phyloP scores from a whole-genome alignment of 2,329 filamentous ascomycete genomes.

The Fusarium caatingaense region DNA sequence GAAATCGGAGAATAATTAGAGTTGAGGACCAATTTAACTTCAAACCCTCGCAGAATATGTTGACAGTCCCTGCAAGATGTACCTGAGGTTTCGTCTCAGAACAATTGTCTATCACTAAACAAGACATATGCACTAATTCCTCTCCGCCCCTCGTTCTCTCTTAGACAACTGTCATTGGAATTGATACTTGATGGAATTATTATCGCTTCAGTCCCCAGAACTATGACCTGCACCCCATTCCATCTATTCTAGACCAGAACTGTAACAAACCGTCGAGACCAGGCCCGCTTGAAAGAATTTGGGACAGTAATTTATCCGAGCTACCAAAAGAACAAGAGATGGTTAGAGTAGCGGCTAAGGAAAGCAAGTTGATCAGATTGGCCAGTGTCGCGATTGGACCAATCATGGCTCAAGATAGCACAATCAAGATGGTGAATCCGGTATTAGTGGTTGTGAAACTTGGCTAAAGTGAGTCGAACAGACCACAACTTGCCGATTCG shows the following conservation, averaged over 20 bases:
- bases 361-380: not conserved
- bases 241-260: not conserved
- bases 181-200: not conserved
- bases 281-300: not conserved
- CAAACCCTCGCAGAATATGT: not conserved
- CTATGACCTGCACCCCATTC: not conserved
- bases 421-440: not conserved
- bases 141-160: not conserved
- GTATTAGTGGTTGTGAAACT: not conserved
- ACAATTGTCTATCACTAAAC: not conserved
- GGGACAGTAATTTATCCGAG: not conserved
- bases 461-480: not conserved
- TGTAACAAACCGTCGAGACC: not conserved
- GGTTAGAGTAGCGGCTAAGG: not conserved
- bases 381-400: not conserved
- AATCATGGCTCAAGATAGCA: not conserved
- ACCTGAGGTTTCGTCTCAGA: accelerated
- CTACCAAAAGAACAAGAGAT: not conserved
- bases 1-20: not conserved
- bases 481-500: not conserved
- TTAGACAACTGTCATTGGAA: too few species aligned
- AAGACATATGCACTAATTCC: accelerated
- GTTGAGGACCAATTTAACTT: not conserved
- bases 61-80: too few species aligned
- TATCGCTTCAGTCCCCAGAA: not conserved